These are phyloP conservation scores for Domatiomyces globalis DNA, from an alignment of 2,329 filamentous ascomycete species.

Conservation along the genomic window DNA sequence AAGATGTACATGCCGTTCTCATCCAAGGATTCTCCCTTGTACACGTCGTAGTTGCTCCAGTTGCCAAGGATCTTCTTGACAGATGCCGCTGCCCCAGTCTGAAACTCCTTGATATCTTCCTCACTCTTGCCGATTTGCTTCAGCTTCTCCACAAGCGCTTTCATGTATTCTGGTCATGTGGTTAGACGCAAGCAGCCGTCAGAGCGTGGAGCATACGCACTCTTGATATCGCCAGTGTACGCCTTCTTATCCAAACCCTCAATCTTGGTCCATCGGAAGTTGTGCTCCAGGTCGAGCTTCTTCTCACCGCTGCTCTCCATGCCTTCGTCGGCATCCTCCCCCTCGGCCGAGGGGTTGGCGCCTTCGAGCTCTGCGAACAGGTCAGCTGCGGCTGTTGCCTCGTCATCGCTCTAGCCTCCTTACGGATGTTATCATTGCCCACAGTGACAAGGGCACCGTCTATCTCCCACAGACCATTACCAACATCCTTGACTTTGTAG, in stretches of 20 bases:
- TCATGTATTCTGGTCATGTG: constrained; percentile 60
- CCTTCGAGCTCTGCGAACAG: constrained; percentile 39
- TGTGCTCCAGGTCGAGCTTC: constrained; percentile 88
- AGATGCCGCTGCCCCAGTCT: constrained; percentile 57
- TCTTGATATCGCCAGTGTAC: constrained; percentile 73
- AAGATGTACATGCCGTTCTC: constrained; percentile 74
- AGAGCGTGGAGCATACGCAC: constrained; percentile 34
- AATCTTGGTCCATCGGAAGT: constrained; percentile 60
- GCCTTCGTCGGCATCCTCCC: constrained; percentile 52
- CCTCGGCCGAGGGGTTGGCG: constrained; percentile 95
- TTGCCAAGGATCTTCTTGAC: constrained; percentile 76
- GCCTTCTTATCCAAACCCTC: constrained; percentile 59
- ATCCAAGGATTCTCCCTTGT: constrained; percentile 83
- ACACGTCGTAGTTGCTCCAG: constrained; percentile 96
- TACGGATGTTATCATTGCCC: constrained; percentile 59
- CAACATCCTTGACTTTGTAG: constrained; percentile 67
- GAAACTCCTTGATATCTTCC: constrained; percentile 61
- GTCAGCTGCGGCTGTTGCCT: neutral
- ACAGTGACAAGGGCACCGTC: constrained; percentile 83
- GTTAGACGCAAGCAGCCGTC: constrained; percentile 1
- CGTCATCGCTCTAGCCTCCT: constrained; percentile 23
- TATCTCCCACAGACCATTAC: constrained; percentile 72
- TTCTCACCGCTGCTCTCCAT: constrained; percentile 48
- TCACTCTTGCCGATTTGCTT: constrained; percentile 47
- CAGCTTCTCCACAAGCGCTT: constrained; percentile 62